Evolutionary conservation across 805 yeast genomes (phyloP), one percentile per base, ranked within the genome.

Genomic region (Naumovozyma castellii): DNA sequence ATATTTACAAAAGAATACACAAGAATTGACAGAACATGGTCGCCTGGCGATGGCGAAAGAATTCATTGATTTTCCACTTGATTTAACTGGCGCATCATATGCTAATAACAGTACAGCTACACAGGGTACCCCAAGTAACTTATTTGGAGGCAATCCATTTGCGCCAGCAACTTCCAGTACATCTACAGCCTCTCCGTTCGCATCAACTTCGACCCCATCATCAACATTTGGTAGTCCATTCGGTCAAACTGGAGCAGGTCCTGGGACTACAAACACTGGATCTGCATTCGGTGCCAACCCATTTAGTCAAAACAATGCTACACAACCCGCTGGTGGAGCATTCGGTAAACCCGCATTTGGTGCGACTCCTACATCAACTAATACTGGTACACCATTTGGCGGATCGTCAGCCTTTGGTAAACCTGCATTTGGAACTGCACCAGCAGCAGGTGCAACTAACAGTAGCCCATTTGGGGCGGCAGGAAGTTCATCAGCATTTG

Each of bases 1-100:
- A 36, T 78, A 69, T 52, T 53, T 71, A n/a, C 82, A 78, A 43
- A 47, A 66, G 16, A 61, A 72, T 4, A 67, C 72, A 1, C 55
- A 56, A 34, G 50, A 59, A 32, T 36, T 57, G 18, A 37, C 43
- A n/a, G 56, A 51, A 30, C 62, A 50, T 27, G 61, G 42, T 13
- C 22, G 18, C 8, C 52, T 47, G 3, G 38, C 52, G 3, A 46
- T 52, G 6, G 59, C 60, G 8, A 36, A 39, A 25, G 59, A 62
- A 0, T 68, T 66, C 36, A 50, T 67, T 2, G 57, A 61, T 2
- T 60, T 61, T 19, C 57, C 64, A 1, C 39, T 67, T 16, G 63
- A 64, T 38, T 42, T 63, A 4, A 49, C 56, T 3, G 62, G 58
- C 0, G 45, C 44, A 15, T 38, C 54, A 1, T 35, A 40, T 17